Evolutionary conservation across 352 stramenopile genomes (phyloP).

Genomic region (Achlya hypogyna): DNA sequence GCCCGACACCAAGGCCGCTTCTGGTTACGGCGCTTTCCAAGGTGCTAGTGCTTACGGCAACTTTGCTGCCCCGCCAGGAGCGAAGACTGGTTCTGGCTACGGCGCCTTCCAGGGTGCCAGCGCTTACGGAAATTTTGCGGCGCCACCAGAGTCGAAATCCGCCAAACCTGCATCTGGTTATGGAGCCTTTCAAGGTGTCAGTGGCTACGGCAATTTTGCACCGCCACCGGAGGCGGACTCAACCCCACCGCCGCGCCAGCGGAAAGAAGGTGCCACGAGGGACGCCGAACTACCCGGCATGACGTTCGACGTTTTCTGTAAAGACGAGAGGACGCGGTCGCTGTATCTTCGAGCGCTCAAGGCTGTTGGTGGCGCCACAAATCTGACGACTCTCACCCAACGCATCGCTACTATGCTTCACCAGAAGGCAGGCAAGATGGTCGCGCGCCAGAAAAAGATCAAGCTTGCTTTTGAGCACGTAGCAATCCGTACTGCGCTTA

Average conservation of each 20-base stretch:
- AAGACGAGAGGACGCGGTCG: neutral
- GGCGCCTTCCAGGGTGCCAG: conserved; percentile 12
- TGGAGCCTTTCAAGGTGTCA: conserved; percentile 13
- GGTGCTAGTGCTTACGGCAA: too few species aligned
- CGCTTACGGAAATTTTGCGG: too few species aligned
- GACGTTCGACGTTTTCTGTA: conserved; percentile 6
- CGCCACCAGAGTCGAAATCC: too few species aligned
- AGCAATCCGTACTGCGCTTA: conserved; percentile 32
- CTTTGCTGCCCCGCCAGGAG: too few species aligned
- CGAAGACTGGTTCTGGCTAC: too few species aligned
- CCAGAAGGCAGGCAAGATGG: conserved; percentile 24
- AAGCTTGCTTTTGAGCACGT: conserved; percentile 22
- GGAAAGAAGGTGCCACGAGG: too few species aligned
- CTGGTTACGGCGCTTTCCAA: conserved; percentile 27
- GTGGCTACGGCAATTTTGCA: too few species aligned
- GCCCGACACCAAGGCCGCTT: conserved; percentile 2
- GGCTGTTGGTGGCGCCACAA: conserved; percentile 9
- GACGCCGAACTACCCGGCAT: neutral
- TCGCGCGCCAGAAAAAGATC: conserved; percentile 6
- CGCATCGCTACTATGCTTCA: neutral
- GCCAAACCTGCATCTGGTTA: too few species aligned
- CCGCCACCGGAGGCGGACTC: too few species aligned
- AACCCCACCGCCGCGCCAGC: too few species aligned
- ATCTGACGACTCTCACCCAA: neutral
- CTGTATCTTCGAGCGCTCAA: conserved; percentile 18